Conservation (phyloP, 2,329 filamentous ascomycete species). For the Pyricularia sp. region DNA sequence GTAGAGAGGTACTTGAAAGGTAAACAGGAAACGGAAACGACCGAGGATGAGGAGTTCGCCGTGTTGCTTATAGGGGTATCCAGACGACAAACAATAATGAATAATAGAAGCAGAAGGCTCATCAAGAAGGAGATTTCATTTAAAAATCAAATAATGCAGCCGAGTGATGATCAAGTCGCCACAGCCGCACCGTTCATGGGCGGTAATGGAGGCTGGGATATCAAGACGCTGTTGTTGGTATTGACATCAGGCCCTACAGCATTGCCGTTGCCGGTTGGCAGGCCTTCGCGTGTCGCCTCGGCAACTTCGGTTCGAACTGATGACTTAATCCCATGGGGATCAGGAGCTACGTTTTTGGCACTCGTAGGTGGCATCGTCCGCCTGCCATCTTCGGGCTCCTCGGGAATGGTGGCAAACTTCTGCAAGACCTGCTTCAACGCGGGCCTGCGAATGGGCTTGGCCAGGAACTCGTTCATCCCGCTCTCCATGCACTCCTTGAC, state of each 20-base stretch:
- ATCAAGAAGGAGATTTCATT: not conserved
- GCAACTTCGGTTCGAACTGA: not conserved
- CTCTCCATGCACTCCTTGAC: slow-evolving; percentile 75
- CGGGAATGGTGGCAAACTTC: slow-evolving; percentile 69
- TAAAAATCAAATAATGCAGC: not conserved
- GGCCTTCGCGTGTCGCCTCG: not conserved
- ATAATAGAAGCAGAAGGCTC: not conserved
- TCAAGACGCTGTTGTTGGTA: not conserved
- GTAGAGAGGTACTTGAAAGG: not conserved
- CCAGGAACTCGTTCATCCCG: slow-evolving; percentile 84
- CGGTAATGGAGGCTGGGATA: not conserved
- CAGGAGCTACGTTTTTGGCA: not conserved
- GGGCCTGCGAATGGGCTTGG: slow-evolving; percentile 64
- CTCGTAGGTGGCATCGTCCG: slow-evolving; percentile 16
- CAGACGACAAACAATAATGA: not conserved
- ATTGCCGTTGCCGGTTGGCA: not conserved
- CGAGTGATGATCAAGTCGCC: not conserved
- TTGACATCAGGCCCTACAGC: not conserved
- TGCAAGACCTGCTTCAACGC: slow-evolving; percentile 76
- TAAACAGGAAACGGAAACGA: not conserved
- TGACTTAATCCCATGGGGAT: not conserved
- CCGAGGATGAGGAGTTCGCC: not conserved
- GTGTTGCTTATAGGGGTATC: not conserved
- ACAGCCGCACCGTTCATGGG: not conserved
- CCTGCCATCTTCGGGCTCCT: slow-evolving; percentile 42